phyloP scores from a whole-genome alignment of 306 rosid species.

The Chamaecrista fasciculata region DNA sequence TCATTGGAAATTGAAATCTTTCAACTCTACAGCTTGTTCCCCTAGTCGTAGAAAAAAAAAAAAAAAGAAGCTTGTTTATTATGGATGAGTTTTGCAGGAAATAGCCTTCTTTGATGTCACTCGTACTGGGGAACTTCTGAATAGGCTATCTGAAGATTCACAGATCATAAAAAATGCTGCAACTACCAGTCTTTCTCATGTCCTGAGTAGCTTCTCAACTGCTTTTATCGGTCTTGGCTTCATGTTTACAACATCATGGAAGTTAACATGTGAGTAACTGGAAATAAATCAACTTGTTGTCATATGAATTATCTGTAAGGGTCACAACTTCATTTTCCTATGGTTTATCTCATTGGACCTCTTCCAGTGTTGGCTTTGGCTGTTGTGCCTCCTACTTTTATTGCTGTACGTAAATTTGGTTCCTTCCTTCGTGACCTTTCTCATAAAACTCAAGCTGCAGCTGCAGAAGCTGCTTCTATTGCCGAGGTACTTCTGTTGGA shows the following conservation, averaged over 20 bases:
- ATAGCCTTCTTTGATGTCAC: slow-evolving; percentile 86
- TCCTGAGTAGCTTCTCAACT: slow-evolving; percentile 58
- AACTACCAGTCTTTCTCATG: slow-evolving; percentile 84
- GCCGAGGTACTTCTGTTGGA: slow-evolving; percentile 56
- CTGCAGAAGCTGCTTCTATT: slow-evolving; percentile 76
- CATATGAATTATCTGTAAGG: background rate
- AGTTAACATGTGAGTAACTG: slow-evolving; percentile 60
- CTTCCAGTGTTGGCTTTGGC: slow-evolving; percentile 64
- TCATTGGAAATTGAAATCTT: background rate
- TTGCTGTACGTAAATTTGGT: slow-evolving; percentile 74
- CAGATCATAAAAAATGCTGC: slow-evolving; percentile 84
- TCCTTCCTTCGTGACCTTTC: slow-evolving; percentile 76
- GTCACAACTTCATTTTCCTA: slow-evolving; percentile 1
- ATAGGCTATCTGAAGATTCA: slow-evolving; percentile 85
- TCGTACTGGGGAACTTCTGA: slow-evolving; percentile 77
- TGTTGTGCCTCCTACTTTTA: slow-evolving; percentile 70
- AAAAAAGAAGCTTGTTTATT: slow-evolving; percentile 4
- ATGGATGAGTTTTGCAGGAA: slow-evolving; percentile 52
- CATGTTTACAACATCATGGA: slow-evolving; percentile 80
- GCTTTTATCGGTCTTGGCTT: slow-evolving; percentile 66
- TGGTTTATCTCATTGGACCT: background rate
- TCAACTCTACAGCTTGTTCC: slow-evolving; percentile 1
- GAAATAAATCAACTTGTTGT: background rate
- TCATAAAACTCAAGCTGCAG: slow-evolving; percentile 81
- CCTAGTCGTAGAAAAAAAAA: background rate